Percentiles rank a stretch among this genome's conserved stretches.
Conservation (phyloP, 2,329 filamentous ascomycete species). For the Monilinia laxa region DNA sequence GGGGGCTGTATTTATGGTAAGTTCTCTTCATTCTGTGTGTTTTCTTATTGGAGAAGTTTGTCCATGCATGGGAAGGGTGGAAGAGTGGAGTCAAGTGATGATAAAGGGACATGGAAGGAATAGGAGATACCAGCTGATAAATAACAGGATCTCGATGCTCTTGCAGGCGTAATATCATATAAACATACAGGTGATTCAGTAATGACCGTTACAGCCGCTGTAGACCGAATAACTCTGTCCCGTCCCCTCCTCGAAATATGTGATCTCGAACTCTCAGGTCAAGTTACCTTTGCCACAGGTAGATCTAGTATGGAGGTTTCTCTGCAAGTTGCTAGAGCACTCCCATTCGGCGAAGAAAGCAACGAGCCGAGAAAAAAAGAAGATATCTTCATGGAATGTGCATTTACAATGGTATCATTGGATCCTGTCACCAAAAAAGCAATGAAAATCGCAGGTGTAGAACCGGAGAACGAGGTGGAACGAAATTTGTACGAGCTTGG, state of each 20-base stretch:
- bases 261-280: conserved; percentile 61
- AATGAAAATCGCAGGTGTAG: conserved; percentile 58
- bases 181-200: conserved; percentile 64
- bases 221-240: conserved; percentile 50
- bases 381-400: conserved; percentile 68
- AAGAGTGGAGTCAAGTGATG: too few species aligned
- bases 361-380: conserved; percentile 54
- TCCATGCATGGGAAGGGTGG: too few species aligned
- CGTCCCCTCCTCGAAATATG: conserved; percentile 66
- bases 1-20: conserved; percentile 52
- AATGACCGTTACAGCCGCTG: conserved; percentile 45
- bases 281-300: conserved; percentile 60
- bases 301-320: conserved; percentile 69
- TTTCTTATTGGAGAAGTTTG: background rate
- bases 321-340: conserved; percentile 63
- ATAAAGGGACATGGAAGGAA: background rate
- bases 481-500: conserved; percentile 60
- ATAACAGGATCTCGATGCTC: conserved; percentile 59
- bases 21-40: background rate
- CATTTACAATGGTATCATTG: conserved; percentile 72
- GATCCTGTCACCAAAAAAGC: conserved; percentile 67
- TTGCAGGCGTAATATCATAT: conserved; percentile 69
- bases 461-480: conserved; percentile 62
- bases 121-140: background rate
- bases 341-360: conserved; percentile 41